Conservation (phyloP, 1,139 yeast species). For the Geotrichum restrictum region DNA sequence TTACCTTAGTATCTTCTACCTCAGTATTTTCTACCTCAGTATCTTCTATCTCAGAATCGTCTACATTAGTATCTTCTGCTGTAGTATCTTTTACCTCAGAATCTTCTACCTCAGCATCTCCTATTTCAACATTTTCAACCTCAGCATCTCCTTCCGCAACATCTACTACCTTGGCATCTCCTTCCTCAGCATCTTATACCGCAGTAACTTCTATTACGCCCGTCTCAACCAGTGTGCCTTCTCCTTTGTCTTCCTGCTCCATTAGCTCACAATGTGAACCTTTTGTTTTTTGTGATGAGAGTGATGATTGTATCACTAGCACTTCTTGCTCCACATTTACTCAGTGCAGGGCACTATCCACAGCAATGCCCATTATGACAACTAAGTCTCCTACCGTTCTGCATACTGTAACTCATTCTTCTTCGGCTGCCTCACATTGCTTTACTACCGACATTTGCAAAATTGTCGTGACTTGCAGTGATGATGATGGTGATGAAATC, state of each 20-base stretch:
- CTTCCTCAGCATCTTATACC: too few species aligned
- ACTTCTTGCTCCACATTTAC: conserved; percentile 1
- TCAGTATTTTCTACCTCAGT: too few species aligned
- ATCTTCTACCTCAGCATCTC: not conserved
- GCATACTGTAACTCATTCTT: not conserved
- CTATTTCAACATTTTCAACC: not conserved
- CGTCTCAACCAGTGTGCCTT: not conserved
- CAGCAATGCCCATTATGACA: too few species aligned
- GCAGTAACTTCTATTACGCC: not conserved
- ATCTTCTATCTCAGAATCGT: not conserved
- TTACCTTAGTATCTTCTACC: not conserved
- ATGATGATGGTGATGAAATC: conserved; percentile 35
- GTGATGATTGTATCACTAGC: conserved; percentile 5
- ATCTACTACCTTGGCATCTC: too few species aligned
- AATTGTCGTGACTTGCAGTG: conserved; percentile 6
- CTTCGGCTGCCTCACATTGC: not conserved
- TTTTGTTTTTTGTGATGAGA: conserved; percentile 6
- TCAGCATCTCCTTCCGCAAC: not conserved
- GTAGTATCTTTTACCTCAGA: not conserved
- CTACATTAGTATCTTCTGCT: not conserved
- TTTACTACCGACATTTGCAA: conserved; percentile 3
- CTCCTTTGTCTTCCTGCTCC: not conserved
- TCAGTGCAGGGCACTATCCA: not conserved
- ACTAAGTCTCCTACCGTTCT: not conserved
- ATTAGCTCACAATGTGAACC: not conserved